A percentile compares a stretch with the other conserved stretches of the same genome.
phyloP scores from a whole-genome alignment of 1,139 yeast species.

The Meyerozyma guilliermondii region DNA sequence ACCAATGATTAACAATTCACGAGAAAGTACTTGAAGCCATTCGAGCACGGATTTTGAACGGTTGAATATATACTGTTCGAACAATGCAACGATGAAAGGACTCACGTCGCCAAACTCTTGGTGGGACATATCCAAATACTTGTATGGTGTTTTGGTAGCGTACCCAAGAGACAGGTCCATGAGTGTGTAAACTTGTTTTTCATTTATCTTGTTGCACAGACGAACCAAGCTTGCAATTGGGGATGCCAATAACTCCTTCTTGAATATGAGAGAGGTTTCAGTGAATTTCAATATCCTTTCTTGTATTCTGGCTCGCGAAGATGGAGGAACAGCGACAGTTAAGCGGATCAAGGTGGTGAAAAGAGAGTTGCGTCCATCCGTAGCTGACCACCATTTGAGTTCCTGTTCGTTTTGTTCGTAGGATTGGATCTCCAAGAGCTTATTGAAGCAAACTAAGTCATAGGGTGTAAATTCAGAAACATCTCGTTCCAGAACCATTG shows the following conservation, averaged over 20 bases:
- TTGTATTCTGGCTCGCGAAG: conserved; percentile 16
- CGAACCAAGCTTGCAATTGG: conserved; percentile 41
- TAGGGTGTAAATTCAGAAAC: conserved; percentile 32
- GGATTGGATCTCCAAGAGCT: conserved; percentile 36
- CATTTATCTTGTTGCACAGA: not conserved
- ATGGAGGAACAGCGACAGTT: conserved; percentile 15
- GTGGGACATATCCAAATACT: conserved; percentile 67
- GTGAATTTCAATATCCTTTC: conserved; percentile 20
- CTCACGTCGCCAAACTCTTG: conserved; percentile 40
- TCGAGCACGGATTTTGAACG: conserved; percentile 22
- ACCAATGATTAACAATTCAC: conserved; percentile 47
- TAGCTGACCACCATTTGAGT: conserved; percentile 63
- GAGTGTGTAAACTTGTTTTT: not conserved
- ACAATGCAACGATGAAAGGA: conserved; percentile 59
- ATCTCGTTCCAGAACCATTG: conserved; percentile 13
- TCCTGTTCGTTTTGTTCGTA: conserved; percentile 30
- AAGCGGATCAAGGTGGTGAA: conserved; percentile 58
- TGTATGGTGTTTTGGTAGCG: conserved; percentile 70
- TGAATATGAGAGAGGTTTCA: conserved; percentile 36
- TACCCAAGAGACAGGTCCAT: not conserved
- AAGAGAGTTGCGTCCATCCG: conserved; percentile 40
- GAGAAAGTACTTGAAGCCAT: conserved; percentile 51
- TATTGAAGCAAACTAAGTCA: conserved; percentile 52
- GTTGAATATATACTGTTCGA: conserved; percentile 70
- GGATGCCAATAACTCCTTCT: conserved; percentile 36